Evolutionary conservation across 805 yeast species (phyloP).

Genomic region (Priceomyces melissophilus): DNA sequence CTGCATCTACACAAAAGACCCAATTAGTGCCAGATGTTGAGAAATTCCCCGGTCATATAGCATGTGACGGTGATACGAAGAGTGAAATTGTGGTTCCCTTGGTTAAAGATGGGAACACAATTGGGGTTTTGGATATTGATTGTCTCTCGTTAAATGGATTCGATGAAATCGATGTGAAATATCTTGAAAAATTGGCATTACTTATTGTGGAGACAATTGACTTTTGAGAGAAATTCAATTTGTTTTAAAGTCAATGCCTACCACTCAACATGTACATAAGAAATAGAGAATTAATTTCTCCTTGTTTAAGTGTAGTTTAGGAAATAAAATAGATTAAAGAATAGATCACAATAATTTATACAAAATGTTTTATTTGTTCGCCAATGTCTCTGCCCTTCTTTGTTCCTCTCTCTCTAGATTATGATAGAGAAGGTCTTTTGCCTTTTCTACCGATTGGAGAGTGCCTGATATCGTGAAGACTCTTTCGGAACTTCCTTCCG

Average conservation of each 20-base stretch:
- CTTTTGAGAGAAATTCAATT: conserved; percentile 13
- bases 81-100: conserved; percentile 94
- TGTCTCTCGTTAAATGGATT: conserved; percentile 67
- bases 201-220: conserved; percentile 52
- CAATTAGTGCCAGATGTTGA: conserved; percentile 79
- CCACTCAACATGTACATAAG: neutral
- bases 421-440: conserved; percentile 54
- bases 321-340: neutral
- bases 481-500: conserved; percentile 61
- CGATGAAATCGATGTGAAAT: conserved; percentile 54
- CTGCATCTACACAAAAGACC: conserved; percentile 56
- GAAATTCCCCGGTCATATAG: conserved; percentile 86
- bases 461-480: conserved; percentile 69
- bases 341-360: conserved; percentile 3
- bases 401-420: conserved; percentile 57
- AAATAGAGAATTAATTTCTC: neutral
- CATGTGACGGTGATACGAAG: conserved; percentile 93
- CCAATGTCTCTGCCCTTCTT: conserved; percentile 29
- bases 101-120: conserved; percentile 32
- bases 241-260: neutral
- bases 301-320: no score
- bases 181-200: conserved; percentile 57
- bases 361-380: conserved; percentile 4
- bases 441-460: conserved; percentile 52
- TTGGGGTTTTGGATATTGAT: conserved; percentile 88